Evolutionary conservation across 805 yeast genomes (phyloP).

Genomic region (Blastobotrys parvus): DNA sequence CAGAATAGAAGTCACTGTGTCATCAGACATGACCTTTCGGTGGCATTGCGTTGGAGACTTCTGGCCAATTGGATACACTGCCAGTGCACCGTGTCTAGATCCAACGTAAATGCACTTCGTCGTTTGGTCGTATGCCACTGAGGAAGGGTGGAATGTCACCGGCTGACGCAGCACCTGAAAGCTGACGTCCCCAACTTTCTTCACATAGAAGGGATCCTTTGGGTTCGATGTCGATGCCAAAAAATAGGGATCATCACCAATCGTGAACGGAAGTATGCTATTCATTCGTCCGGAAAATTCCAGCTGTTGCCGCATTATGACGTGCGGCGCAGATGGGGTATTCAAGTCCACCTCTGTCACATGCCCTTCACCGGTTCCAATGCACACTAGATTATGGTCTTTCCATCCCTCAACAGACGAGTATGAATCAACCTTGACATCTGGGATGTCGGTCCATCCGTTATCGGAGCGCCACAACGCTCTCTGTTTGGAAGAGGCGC

Average conservation of each 20-base stretch:
- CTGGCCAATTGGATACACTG: constrained; percentile 38
- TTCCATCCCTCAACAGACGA: constrained; percentile 30
- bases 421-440: constrained; percentile 11
- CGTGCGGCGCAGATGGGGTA: constrained; percentile 7
- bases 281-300: constrained; percentile 31
- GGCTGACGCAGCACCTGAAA: no score
- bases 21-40: constrained; percentile 18
- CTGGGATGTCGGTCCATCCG: constrained; percentile 10
- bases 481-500: neutral
- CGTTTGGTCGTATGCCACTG: constrained; percentile 29
- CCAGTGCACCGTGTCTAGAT: constrained; percentile 61
- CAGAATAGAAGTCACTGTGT: constrained; percentile 20
- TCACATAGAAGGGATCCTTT: constrained; percentile 40
- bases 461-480: neutral
- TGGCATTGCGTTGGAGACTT: constrained; percentile 5
- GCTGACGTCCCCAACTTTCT: constrained; percentile 31
- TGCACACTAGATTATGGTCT: constrained; percentile 37
- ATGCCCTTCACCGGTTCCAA: constrained; percentile 28
- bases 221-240: constrained; percentile 65
- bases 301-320: constrained; percentile 16
- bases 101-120: constrained; percentile 48
- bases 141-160: neutral
- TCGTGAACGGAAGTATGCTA: constrained; percentile 15
- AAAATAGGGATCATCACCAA: constrained; percentile 20
- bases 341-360: constrained; percentile 14